Evolutionary conservation across 2,329 filamentous ascomycete species (phyloP).

Genomic region (Aspergillus unguis): DNA sequence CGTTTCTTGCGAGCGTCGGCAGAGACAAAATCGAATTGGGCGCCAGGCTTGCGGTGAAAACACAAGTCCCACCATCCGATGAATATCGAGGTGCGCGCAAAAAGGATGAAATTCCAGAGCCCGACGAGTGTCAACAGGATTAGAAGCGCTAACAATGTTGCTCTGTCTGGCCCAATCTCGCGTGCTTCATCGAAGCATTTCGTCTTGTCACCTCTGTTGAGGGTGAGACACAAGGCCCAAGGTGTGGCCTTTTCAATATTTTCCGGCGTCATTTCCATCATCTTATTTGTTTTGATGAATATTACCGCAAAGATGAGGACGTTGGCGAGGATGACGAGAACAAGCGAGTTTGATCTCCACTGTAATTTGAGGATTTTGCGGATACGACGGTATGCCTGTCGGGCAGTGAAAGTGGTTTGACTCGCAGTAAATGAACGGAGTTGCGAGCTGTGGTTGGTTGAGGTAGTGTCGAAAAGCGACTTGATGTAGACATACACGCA

Average conservation of each 20-base stretch:
- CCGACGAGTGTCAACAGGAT: constrained; percentile 82
- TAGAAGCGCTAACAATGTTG: constrained; percentile 75
- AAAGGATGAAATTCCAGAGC: constrained; percentile 76
- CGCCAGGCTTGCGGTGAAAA: constrained; percentile 47
- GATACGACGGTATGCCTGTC: constrained; percentile 83
- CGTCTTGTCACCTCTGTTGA: constrained; percentile 57
- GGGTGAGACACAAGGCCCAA: constrained; percentile 72
- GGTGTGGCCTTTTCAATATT: constrained; percentile 55
- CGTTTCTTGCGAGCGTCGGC: constrained; percentile 70
- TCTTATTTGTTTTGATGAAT: constrained; percentile 82
- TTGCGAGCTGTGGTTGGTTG: constrained; percentile 64
- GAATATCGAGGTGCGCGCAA: constrained; percentile 81
- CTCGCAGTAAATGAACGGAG: constrained; percentile 75
- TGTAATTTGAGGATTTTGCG: constrained; percentile 84
- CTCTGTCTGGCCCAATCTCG: constrained; percentile 66
- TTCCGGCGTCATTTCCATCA: constrained; percentile 56
- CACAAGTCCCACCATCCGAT: constrained; percentile 75
- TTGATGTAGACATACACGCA: constrained; percentile 93
- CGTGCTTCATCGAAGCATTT: constrained; percentile 62
- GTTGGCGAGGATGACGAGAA: constrained; percentile 83
- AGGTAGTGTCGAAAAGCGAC: constrained; percentile 70
- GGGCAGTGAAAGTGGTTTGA: constrained; percentile 73
- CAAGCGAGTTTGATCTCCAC: constrained; percentile 89
- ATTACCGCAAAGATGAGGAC: constrained; percentile 91
- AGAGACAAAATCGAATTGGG: constrained; percentile 77